These are phyloP conservation scores for Leishmania aethiopica DNA, from an alignment of 208 protist species.

Conservation along the genomic window DNA sequence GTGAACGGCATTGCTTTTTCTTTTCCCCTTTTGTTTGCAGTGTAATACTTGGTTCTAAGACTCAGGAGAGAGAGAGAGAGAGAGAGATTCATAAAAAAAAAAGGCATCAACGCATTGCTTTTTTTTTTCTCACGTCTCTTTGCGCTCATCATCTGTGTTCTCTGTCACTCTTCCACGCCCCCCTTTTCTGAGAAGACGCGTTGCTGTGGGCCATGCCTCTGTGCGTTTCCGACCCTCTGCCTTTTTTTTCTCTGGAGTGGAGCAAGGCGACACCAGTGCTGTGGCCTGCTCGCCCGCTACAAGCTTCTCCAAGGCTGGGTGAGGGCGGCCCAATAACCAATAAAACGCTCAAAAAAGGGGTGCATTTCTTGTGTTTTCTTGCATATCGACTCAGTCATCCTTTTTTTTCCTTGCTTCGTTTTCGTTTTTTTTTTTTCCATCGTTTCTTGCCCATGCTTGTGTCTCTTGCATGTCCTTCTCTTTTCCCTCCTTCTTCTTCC, in stretches of 20 bases:
- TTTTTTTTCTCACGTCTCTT: background rate
- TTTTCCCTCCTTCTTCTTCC: background rate
- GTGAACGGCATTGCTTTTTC: background rate
- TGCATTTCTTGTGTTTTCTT: background rate
- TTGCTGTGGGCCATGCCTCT: background rate
- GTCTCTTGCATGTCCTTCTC: background rate
- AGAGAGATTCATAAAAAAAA: background rate
- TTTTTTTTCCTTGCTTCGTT: no score
- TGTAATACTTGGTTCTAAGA: background rate
- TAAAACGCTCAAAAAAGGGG: background rate
- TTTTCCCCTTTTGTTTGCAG: background rate
- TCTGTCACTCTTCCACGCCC: background rate
- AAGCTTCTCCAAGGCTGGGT: background rate
- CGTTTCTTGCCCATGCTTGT: background rate
- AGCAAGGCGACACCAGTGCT: background rate
- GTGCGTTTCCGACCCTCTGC: background rate
- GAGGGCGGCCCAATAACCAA: no score
- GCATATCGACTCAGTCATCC: background rate
- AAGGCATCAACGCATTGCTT: background rate
- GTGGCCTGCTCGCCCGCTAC: background rate
- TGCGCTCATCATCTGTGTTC: background rate
- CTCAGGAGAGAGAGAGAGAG: background rate
- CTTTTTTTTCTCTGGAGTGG: background rate
- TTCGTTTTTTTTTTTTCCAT: no score
- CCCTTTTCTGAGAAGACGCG: background rate